phyloP scores from a whole-genome alignment of 345 rosid species.

The Bretschneidera sinensis region DNA sequence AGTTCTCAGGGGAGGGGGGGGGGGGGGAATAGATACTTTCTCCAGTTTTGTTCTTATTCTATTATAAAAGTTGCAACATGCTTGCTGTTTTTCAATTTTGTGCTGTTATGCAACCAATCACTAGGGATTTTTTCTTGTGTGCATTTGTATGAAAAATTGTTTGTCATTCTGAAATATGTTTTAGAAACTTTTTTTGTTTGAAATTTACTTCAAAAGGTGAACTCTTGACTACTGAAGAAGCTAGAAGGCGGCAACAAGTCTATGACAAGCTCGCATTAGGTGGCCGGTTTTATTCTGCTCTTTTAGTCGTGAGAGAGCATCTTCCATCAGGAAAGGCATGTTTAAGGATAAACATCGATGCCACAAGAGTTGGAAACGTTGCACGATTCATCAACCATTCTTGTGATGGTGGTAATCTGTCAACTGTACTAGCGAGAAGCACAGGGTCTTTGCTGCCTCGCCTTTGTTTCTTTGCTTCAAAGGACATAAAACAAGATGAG shows the following conservation, averaged over 20 bases:
- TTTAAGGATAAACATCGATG: slow-evolving; percentile 78
- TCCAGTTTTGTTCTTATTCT: no score
- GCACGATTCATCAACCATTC: slow-evolving; percentile 89
- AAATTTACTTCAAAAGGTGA: slow-evolving; percentile 44
- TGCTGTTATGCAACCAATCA: no score
- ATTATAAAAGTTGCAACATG: no score
- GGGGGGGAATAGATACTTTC: no score
- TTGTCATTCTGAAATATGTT: no score
- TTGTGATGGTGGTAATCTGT: slow-evolving; percentile 81
- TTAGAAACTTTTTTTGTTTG: background rate
- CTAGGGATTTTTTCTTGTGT: no score
- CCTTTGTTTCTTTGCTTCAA: slow-evolving; percentile 78
- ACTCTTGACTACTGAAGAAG: slow-evolving; percentile 63
- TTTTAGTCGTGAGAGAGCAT: slow-evolving; percentile 86
- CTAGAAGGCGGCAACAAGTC: slow-evolving; percentile 54
- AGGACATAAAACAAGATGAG: slow-evolving; percentile 51
- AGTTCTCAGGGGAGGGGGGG: no score
- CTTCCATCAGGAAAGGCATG: slow-evolving; percentile 85
- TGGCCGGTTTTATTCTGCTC: slow-evolving; percentile 50
- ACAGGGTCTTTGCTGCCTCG: slow-evolving; percentile 61
- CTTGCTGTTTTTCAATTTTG: no score
- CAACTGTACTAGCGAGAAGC: slow-evolving; percentile 52
- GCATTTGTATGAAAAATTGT: no score
- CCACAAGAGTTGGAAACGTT: slow-evolving; percentile 69
- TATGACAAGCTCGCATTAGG: slow-evolving; percentile 58